Evolutionary conservation across 495 filamentous ascomycete genomes (phyloP), one percentile per base, ranked within the genome.

Genomic region (Daldinia concentrica): DNA sequence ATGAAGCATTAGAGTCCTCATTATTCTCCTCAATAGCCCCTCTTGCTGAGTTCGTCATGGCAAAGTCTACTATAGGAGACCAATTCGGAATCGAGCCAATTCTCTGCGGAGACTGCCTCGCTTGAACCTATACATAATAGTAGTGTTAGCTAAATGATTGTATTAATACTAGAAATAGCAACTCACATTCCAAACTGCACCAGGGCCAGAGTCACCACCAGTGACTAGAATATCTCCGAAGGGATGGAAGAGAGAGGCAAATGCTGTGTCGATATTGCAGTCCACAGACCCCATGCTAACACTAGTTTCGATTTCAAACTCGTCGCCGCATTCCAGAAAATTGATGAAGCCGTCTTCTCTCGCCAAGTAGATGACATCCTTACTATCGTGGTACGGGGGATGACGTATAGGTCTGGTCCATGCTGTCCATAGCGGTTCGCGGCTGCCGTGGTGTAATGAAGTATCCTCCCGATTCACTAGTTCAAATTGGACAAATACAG

Each of bases 131-230:
- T 37, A 17, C 37, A 37, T 36, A 34, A 30, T 36, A 14, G 9
- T 48, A 30, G 50, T 22, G 50, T 80, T 55, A 81, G 77, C 54
- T 14, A 14, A 55, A 8, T 19, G 19, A 3, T 9, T 48, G 12
- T 7, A 62, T 14, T 5, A n/a, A 34, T 37, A n/a, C 3, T 29
- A 48, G n/a, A n/a, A n/a, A 50, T 50, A 71, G 48, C 57, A 32
- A 75, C 88, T 81, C 78, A 92, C 90, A 69, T 88, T 81, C 83
- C 91, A 96, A 11, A 94, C 84, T 0, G 90, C 90, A 6, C 95
- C 95, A 69, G 90, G 84, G n/a, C 93, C 91, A 52, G 89, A 89
- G 59, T 91, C 89, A n/a, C 95, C 93, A 15, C 90, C 92, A 6
- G 91, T 87, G 19, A 97, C 81, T 45, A 98, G 84, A 41, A 96